Evolutionary conservation across 2,329 filamentous ascomycete genomes (phyloP).

Genomic region (Ceratocystis diversiconidia): DNA sequence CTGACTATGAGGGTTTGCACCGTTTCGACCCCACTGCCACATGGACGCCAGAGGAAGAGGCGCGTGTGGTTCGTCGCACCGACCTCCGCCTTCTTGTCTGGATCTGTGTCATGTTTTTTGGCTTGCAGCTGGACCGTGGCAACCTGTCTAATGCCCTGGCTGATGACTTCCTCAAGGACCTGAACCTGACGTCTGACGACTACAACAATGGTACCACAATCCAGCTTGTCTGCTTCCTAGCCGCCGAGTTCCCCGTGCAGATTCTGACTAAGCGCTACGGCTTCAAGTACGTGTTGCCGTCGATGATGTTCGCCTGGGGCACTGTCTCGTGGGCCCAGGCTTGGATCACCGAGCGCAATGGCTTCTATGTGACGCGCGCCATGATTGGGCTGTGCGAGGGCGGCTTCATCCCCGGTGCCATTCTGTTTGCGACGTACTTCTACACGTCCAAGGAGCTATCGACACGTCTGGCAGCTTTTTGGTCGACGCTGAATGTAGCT

Average conservation of each 20-base stretch:
- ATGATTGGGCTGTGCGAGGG: conserved; percentile 41
- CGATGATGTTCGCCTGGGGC: conserved; percentile 35
- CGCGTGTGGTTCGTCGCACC: conserved; percentile 33
- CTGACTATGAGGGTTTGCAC: conserved; percentile 30
- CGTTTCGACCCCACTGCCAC: conserved; percentile 28
- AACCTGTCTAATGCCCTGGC: conserved; percentile 49
- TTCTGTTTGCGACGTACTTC: conserved; percentile 57
- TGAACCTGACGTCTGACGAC: conserved; percentile 34
- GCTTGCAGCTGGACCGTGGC: conserved; percentile 47
- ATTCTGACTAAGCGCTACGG: conserved; percentile 43
- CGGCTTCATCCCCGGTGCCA: conserved; percentile 44
- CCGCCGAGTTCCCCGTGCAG: conserved; percentile 44
- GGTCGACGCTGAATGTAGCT: conserved; percentile 37
- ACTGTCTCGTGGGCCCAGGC: conserved; percentile 33
- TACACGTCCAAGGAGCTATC: conserved; percentile 56
- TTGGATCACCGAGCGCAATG: conserved; percentile 33
- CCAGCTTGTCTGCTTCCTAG: conserved; percentile 39
- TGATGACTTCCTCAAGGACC: conserved; percentile 45
- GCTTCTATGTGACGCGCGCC: conserved; percentile 38
- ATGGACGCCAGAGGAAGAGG: conserved; percentile 46
- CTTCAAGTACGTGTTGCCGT: conserved; percentile 41
- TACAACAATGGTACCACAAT: conserved; percentile 46
- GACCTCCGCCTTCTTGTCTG: conserved; percentile 30
- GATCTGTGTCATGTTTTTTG: conserved; percentile 43
- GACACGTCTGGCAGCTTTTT: conserved; percentile 53